Evolutionary conservation across 495 filamentous ascomycete species (phyloP).

Genomic region (Daldinia concentrica): DNA sequence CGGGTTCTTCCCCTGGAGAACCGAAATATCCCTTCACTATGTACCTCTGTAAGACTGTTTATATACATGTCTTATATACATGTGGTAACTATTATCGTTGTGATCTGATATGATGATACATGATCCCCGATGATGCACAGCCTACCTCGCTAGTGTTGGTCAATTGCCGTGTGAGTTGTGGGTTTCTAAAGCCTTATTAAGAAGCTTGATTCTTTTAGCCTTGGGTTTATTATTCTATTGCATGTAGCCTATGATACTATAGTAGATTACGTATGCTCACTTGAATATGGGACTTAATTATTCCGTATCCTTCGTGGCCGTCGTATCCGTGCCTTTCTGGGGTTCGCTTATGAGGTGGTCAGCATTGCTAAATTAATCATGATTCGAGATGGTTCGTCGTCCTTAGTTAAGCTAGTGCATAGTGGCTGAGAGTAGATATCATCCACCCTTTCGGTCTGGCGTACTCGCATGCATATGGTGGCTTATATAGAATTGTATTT

Average conservation of each 20-base stretch:
- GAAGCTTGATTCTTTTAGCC: conserved; percentile 40
- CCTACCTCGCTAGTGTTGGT: conserved; percentile 23
- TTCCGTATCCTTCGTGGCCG: conserved; percentile 6
- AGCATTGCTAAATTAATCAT: conserved; percentile 8
- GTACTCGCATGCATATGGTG: background rate
- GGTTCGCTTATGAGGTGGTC: conserved; percentile 9
- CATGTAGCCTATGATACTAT: conserved; percentile 29
- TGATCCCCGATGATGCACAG: conserved; percentile 25
- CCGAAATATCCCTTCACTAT: too few species aligned
- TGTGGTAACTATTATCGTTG: background rate
- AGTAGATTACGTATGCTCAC: conserved; percentile 12
- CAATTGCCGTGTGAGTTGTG: conserved; percentile 34
- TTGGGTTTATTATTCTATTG: conserved; percentile 33
- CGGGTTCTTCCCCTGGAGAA: too few species aligned
- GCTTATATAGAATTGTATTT: background rate
- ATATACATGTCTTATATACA: background rate
- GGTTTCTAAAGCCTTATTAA: conserved; percentile 43
- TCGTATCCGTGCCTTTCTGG: conserved; percentile 19
- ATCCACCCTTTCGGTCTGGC: background rate
- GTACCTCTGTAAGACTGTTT: background rate
- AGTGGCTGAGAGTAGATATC: background rate
- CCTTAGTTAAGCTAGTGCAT: background rate
- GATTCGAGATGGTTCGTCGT: conserved; percentile 11
- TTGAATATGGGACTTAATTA: conserved; percentile 27
- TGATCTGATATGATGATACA: conserved; percentile 32